These are phyloP conservation scores for Diaporthe sp. DNA, from an alignment of 2,329 filamentous ascomycete species.

Conservation along the genomic window DNA sequence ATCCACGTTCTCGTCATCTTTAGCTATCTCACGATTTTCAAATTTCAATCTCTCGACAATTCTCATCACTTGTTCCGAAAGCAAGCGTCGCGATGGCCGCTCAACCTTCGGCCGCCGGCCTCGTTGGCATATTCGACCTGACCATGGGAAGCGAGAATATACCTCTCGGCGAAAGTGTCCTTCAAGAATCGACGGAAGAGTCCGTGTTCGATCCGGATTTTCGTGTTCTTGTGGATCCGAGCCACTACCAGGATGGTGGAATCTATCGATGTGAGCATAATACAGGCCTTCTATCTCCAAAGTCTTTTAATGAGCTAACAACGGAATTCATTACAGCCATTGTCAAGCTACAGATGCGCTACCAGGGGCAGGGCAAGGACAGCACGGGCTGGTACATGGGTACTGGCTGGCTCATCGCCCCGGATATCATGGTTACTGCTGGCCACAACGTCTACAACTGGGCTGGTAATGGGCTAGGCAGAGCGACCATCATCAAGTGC, in stretches of 20 bases:
- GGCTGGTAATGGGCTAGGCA: background rate
- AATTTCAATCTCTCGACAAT: background rate
- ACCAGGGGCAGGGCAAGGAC: background rate
- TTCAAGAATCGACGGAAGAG: background rate
- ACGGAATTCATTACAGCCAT: background rate
- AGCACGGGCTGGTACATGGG: background rate
- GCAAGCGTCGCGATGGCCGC: background rate
- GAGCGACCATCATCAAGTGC: background rate
- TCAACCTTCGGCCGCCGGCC: background rate
- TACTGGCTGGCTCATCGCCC: background rate
- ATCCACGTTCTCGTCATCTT: background rate
- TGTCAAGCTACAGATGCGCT: conserved; percentile 6
- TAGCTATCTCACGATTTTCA: background rate
- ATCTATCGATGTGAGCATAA: background rate
- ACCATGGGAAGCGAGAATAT: background rate
- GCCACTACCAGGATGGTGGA: background rate
- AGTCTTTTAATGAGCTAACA: background rate
- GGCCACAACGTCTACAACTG: conserved; percentile 4
- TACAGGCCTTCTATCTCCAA: background rate
- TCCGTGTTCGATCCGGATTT: conserved; percentile 1
- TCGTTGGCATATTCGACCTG: background rate
- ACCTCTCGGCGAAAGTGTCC: background rate
- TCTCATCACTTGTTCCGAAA: background rate
- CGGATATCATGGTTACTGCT: background rate
- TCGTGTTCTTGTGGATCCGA: background rate